These are phyloP conservation scores for Cucurbita maxima DNA, from an alignment of 306 rosid species.

Conservation along the genomic window DNA sequence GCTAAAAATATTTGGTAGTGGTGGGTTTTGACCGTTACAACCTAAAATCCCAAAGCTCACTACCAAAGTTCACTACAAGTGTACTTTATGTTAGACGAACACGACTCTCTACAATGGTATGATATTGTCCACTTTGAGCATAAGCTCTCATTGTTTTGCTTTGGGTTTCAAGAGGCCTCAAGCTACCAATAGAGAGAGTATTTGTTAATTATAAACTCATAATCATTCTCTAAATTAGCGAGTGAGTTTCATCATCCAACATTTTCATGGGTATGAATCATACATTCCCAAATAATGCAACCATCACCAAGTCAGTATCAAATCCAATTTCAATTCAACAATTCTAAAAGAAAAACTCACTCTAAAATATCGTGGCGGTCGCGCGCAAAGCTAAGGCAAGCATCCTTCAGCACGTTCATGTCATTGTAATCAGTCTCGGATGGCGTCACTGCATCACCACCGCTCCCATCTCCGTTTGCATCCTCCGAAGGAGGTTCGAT, in stretches of 20 bases:
- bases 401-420: slow-evolving; percentile 45
- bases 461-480: slow-evolving; percentile 10
- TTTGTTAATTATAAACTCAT: no score
- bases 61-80: not conserved
- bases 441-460: not conserved
- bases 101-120: no score
- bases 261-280: not conserved
- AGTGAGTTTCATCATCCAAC: no score
- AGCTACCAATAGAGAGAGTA: no score
- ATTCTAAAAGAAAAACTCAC: slow-evolving; percentile 11
- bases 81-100: no score
- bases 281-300: not conserved
- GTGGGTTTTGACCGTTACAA: no score
- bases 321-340: not conserved
- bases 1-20: no score
- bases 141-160: no score
- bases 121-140: no score
- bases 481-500: slow-evolving; percentile 14
- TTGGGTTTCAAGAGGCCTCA: no score
- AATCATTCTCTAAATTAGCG: no score
- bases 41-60: not conserved
- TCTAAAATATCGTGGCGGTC: slow-evolving; percentile 73
- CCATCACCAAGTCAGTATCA: not conserved
- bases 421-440: slow-evolving; percentile 28
- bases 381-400: slow-evolving; percentile 68